These are phyloP conservation scores for Cercospora brassicicola DNA, from an alignment of 2,329 filamentous ascomycete species.

Conservation along the genomic window DNA sequence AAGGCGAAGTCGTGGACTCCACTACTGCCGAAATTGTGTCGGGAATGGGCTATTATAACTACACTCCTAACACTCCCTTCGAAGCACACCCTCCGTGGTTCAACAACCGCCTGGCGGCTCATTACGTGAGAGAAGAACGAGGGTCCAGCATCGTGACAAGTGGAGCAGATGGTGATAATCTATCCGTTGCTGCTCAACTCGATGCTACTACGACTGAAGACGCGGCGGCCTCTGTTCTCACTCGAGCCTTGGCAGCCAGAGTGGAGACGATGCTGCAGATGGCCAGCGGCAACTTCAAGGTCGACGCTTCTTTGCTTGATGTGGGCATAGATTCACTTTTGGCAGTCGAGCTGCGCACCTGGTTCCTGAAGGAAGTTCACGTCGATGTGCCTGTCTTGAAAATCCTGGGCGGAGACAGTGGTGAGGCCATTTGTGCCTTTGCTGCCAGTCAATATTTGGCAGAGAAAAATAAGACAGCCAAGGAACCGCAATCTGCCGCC, in stretches of 20 bases:
- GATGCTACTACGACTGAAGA: slow-evolving; percentile 19
- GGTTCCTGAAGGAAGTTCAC: slow-evolving; percentile 51
- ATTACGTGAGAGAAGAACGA: slow-evolving; percentile 22
- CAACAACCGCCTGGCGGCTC: slow-evolving; percentile 22
- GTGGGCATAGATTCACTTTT: slow-evolving; percentile 44
- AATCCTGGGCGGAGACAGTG: slow-evolving; percentile 34
- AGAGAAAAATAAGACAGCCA: slow-evolving; percentile 14
- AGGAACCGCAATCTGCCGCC: not conserved
- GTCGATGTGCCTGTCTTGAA: slow-evolving; percentile 52
- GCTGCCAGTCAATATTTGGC: slow-evolving; percentile 22
- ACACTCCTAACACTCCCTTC: slow-evolving; percentile 14
- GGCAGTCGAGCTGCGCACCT: slow-evolving; percentile 47
- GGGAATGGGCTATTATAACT: slow-evolving; percentile 23
- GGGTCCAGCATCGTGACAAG: not conserved
- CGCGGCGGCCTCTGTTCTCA: slow-evolving; percentile 16
- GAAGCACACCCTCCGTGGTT: slow-evolving; percentile 25
- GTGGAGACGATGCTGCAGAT: slow-evolving; percentile 26
- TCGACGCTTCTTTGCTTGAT: slow-evolving; percentile 30
- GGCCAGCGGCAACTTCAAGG: slow-evolving; percentile 16
- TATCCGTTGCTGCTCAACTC: slow-evolving; percentile 15
- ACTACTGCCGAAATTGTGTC: slow-evolving; percentile 22
- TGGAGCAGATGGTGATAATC: slow-evolving; percentile 11
- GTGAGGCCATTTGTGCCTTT: slow-evolving; percentile 18
- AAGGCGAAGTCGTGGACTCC: slow-evolving; percentile 19
- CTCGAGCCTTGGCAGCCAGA: slow-evolving; percentile 16